A percentile compares a stretch with the other conserved stretches of the same genome.
These are phyloP conservation scores for Acaromyces ingoldii DNA, from an alignment of 1,284 basidiomycete genomes.

Conservation along the genomic window DNA sequence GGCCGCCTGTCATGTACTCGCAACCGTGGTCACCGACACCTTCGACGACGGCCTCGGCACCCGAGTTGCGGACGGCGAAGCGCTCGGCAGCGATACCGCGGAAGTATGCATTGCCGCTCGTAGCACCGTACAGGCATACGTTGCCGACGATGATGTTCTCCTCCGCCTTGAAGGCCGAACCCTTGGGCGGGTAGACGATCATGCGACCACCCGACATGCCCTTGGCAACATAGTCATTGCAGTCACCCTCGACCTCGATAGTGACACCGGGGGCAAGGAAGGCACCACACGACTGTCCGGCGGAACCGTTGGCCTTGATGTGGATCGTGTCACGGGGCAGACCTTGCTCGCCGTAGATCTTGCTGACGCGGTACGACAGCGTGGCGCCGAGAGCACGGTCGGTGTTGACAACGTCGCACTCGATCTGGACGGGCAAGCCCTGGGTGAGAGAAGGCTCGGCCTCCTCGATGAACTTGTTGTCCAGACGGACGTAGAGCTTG, in stretches of 20 bases:
- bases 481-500: slow-evolving; percentile 45
- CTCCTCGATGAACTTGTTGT: slow-evolving; percentile 50
- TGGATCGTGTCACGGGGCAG: slow-evolving; percentile 46
- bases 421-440: slow-evolving; percentile 46
- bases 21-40: slow-evolving; percentile 41
- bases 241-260: slow-evolving; percentile 44
- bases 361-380: slow-evolving; percentile 47
- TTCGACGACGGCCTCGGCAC: slow-evolving; percentile 46
- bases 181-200: slow-evolving; percentile 46
- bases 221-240: slow-evolving; percentile 43
- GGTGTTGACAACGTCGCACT: slow-evolving; percentile 48
- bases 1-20: slow-evolving; percentile 45
- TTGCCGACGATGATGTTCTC: slow-evolving; percentile 47
- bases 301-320: slow-evolving; percentile 46
- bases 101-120: slow-evolving; percentile 41
- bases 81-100: slow-evolving; percentile 44
- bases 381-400: slow-evolving; percentile 47
- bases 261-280: slow-evolving; percentile 47
- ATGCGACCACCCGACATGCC: slow-evolving; percentile 39
- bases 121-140: slow-evolving; percentile 36
- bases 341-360: slow-evolving; percentile 45
- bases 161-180: slow-evolving; percentile 45
- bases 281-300: slow-evolving; percentile 45
- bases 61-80: slow-evolving; percentile 49
- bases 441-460: slow-evolving; percentile 41